Conservation (phyloP, 345 rosid genomes). For the Gossypium raimondii region DNA sequence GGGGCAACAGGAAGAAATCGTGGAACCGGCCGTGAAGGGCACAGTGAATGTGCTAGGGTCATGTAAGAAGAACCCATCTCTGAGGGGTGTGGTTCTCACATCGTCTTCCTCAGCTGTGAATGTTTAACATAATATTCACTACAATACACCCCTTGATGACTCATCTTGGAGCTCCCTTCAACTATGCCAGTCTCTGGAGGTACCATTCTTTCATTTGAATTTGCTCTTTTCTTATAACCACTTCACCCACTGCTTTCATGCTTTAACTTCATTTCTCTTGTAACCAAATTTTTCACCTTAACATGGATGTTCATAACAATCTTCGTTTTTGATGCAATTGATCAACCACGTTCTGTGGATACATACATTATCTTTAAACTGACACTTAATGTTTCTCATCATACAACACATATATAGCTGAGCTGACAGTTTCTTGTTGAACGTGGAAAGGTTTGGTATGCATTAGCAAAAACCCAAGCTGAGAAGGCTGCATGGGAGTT, state of each 20-base stretch:
- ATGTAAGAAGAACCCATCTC: constrained; percentile 55
- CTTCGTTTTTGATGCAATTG: too few relatives aligned
- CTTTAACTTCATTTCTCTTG: too few relatives aligned
- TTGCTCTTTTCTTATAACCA: too few relatives aligned
- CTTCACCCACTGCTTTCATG: too few relatives aligned
- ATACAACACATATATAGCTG: too few relatives aligned
- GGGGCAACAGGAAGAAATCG: constrained; percentile 54
- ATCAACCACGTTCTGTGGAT: too few relatives aligned
- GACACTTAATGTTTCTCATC: too few relatives aligned
- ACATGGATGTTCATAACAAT: too few relatives aligned
- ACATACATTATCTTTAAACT: too few relatives aligned
- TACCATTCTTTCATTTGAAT: constrained; percentile 9
- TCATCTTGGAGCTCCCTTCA: constrained; percentile 81
- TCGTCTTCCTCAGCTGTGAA: constrained; percentile 83
- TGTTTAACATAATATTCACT: constrained; percentile 59
- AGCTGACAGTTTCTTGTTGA: constrained; percentile 20
- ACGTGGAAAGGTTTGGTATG: constrained; percentile 58
- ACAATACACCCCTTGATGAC: constrained; percentile 67
- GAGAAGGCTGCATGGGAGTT: constrained; percentile 92
- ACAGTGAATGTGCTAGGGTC: constrained; percentile 80
- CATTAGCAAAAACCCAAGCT: constrained; percentile 67
- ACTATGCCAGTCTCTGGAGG: constrained; percentile 67
- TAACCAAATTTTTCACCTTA: too few relatives aligned
- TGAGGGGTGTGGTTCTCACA: constrained; percentile 76
- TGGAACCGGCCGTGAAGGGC: constrained; percentile 77